Evolutionary conservation across 306 rosid species (phyloP).

Genomic region (Medicago lupulina): DNA sequence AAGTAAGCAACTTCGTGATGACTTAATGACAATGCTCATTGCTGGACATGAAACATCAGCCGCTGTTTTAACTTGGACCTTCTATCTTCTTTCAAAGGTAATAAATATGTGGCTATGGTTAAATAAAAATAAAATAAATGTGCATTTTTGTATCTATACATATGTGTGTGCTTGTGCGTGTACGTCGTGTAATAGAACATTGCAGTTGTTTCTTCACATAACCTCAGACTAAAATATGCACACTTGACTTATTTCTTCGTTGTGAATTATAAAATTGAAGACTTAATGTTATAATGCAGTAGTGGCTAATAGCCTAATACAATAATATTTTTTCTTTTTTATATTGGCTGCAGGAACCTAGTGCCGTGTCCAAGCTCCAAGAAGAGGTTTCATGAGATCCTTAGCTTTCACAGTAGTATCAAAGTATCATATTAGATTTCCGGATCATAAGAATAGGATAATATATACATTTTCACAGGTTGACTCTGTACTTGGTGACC

Average conservation of each 20-base stretch:
- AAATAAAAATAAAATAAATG: constrained; percentile 19
- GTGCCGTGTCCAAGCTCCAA: constrained; percentile 84
- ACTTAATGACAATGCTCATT: constrained; percentile 98
- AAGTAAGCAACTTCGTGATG: constrained; percentile 98
- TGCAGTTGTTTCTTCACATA: not conserved
- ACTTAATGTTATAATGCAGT: constrained; percentile 21
- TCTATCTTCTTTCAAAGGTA: constrained; percentile 89
- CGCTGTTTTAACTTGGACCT: constrained; percentile 98
- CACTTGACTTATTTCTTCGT: constrained; percentile 1
- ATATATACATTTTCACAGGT: constrained; percentile 53
- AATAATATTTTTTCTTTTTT: constrained; percentile 37
- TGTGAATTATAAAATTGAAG: not conserved
- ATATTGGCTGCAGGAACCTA: constrained; percentile 75
- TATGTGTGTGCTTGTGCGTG: not conserved
- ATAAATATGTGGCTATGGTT: constrained; percentile 30
- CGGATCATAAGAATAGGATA: constrained; percentile 24
- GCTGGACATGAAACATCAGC: constrained; percentile 99
- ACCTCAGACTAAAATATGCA: not conserved
- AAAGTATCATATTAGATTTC: constrained; percentile 27
- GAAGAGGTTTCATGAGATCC: constrained; percentile 73
- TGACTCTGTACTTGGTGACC: constrained; percentile 84
- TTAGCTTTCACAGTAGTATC: constrained; percentile 32
- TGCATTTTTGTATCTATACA: not conserved
- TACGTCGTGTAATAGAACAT: not conserved
- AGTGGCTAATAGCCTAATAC: constrained; percentile 33